These are phyloP conservation scores for Debaryomyces sp. DNA, from an alignment of 1,139 yeast species.

Conservation along the genomic window DNA sequence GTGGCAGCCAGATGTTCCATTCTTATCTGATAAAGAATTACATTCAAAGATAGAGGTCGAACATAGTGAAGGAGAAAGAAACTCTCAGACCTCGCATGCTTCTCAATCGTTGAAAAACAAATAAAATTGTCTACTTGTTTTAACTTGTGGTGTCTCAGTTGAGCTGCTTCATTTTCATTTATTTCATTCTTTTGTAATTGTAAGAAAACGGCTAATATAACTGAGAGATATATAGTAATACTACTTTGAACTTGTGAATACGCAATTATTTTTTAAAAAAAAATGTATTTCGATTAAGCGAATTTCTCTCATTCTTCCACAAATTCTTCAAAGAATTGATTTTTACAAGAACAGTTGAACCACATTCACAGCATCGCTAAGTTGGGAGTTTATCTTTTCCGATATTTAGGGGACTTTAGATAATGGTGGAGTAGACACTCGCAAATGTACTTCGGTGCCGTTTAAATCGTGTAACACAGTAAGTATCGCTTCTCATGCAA, in stretches of 20 bases:
- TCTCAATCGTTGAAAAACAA: not conserved
- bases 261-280: not conserved
- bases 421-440: not conserved
- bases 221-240: not conserved
- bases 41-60: not conserved
- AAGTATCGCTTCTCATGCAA: not conserved
- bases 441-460: not conserved
- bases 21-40: constrained; percentile 46
- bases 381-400: not conserved
- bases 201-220: too few species aligned
- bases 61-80: not conserved
- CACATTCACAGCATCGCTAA: not conserved
- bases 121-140: not conserved
- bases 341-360: not conserved
- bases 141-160: not conserved
- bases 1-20: constrained; percentile 44
- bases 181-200: not conserved
- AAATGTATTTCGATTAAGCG: not conserved
- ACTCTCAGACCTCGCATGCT: not conserved
- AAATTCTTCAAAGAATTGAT: not conserved
- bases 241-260: not conserved
- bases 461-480: not conserved
- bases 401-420: not conserved
- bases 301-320: not conserved
- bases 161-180: not conserved